Percentiles rank a stretch among this genome's conserved stretches.
Evolutionary conservation across 2,329 filamentous ascomycete species (phyloP).

Genomic region (Plenodomus biglobosus): DNA sequence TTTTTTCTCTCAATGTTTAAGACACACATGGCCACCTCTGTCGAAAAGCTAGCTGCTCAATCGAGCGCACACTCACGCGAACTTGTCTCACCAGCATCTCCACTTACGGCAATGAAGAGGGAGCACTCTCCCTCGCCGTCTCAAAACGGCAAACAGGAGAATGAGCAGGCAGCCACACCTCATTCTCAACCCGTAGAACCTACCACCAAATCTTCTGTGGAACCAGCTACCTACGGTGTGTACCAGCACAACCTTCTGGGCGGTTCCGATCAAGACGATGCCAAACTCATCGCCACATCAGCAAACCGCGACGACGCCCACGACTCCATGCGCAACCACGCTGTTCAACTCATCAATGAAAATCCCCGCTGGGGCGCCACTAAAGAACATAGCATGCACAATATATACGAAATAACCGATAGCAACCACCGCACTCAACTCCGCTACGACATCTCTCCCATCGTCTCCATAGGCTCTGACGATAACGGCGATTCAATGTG

Average conservation of each 20-base stretch:
- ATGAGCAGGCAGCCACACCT: background rate
- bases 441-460: conserved; percentile 6
- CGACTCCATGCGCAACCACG: conserved; percentile 3
- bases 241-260: conserved; percentile 1
- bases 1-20: background rate
- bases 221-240: conserved; percentile 1
- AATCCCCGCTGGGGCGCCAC: conserved; percentile 5
- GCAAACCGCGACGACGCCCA: conserved; percentile 3
- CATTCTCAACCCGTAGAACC: background rate
- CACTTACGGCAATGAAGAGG: background rate
- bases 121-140: background rate
- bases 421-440: background rate
- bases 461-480: background rate
- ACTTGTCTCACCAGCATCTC: background rate
- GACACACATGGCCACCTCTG: background rate
- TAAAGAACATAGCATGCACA: background rate
- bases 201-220: background rate
- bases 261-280: background rate
- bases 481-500: background rate
- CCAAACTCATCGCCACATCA: conserved; percentile 1
- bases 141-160: background rate
- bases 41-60: background rate
- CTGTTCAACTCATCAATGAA: background rate
- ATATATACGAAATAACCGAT: conserved; percentile 5
- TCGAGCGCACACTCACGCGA: background rate